phyloP scores from a whole-genome alignment of 2,329 filamentous ascomycete genomes.

The Stachybotrys echinatus region DNA sequence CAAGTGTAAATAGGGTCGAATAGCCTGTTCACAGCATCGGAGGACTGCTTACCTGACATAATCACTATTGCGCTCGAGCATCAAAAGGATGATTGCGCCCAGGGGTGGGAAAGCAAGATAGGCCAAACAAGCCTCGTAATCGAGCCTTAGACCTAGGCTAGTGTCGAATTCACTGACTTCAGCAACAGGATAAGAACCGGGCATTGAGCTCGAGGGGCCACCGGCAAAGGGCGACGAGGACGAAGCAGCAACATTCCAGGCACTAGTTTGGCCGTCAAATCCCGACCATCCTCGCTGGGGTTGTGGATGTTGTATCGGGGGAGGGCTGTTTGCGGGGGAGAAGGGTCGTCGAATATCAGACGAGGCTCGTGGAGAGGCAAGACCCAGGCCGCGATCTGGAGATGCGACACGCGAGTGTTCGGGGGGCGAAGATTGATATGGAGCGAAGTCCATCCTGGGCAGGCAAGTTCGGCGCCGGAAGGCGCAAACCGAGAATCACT shows the following conservation, averaged over 20 bases:
- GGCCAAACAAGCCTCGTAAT: constrained; percentile 85
- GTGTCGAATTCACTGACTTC: constrained; percentile 85
- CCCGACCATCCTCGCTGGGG: constrained; percentile 50
- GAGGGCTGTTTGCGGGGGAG: constrained; percentile 39
- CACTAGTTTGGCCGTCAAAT: constrained; percentile 30
- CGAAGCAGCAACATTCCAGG: constrained; percentile 14
- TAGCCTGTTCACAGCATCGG: too few species aligned
- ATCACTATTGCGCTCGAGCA: constrained; percentile 91
- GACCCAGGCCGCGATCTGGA: constrained; percentile 36
- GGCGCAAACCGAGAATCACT: not conserved
- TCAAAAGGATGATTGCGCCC: constrained; percentile 76
- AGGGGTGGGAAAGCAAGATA: constrained; percentile 82
- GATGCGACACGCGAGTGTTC: constrained; percentile 79
- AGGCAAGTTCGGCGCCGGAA: not conserved
- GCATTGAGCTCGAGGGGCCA: constrained; percentile 18
- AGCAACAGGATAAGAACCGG: constrained; percentile 30
- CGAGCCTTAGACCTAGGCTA: constrained; percentile 76
- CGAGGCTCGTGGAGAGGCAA: constrained; percentile 50
- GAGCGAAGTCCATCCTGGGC: constrained; percentile 80
- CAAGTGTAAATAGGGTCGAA: too few species aligned
- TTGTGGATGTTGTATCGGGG: constrained; percentile 43
- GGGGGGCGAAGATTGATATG: constrained; percentile 89
- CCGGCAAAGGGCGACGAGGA: constrained; percentile 12
- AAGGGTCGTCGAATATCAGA: constrained; percentile 47
- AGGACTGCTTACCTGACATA: constrained; percentile 87